These are phyloP conservation scores for Cerrena zonata DNA, from an alignment of 1,284 basidiomycete species.

Conservation along the genomic window DNA sequence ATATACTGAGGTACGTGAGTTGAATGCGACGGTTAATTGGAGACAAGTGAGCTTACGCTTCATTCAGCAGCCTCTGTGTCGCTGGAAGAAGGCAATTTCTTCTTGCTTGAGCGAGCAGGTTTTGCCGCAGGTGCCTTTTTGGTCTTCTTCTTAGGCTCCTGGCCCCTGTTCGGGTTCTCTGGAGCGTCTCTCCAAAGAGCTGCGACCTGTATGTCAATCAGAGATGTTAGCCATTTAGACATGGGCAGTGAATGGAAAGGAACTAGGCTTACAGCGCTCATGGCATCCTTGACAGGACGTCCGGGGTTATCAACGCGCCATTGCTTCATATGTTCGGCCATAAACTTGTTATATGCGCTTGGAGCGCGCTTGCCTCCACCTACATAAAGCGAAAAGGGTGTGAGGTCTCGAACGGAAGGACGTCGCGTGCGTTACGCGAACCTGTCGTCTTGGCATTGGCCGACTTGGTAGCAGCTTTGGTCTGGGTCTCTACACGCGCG, in stretches of 20 bases:
- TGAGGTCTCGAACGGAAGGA: slow-evolving; percentile 2
- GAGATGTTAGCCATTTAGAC: not conserved
- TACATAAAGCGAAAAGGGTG: slow-evolving; percentile 8
- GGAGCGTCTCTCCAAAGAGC: slow-evolving; percentile 48
- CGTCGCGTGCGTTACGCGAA: not conserved
- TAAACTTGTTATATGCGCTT: slow-evolving; percentile 50
- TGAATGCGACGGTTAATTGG: no score
- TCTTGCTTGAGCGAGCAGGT: not conserved
- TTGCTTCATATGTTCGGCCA: slow-evolving; percentile 46
- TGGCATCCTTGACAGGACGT: slow-evolving; percentile 43
- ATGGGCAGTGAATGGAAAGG: not conserved
- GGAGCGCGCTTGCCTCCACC: slow-evolving; percentile 39
- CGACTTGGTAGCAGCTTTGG: slow-evolving; percentile 47
- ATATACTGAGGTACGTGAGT: no score
- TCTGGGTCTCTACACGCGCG: slow-evolving; percentile 36
- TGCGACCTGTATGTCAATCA: slow-evolving; percentile 37
- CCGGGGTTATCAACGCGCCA: slow-evolving; percentile 51
- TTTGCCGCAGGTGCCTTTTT: slow-evolving; percentile 21
- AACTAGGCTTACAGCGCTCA: slow-evolving; percentile 38
- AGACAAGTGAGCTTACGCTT: no score
- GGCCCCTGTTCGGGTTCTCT: slow-evolving; percentile 55
- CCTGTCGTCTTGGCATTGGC: slow-evolving; percentile 38
- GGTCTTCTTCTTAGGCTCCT: slow-evolving; percentile 33
- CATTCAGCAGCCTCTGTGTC: not conserved
- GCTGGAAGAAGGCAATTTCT: not conserved